phyloP scores from a whole-genome alignment of 2,329 filamentous ascomycete genomes.

The Coniochaeta pulveracea region DNA sequence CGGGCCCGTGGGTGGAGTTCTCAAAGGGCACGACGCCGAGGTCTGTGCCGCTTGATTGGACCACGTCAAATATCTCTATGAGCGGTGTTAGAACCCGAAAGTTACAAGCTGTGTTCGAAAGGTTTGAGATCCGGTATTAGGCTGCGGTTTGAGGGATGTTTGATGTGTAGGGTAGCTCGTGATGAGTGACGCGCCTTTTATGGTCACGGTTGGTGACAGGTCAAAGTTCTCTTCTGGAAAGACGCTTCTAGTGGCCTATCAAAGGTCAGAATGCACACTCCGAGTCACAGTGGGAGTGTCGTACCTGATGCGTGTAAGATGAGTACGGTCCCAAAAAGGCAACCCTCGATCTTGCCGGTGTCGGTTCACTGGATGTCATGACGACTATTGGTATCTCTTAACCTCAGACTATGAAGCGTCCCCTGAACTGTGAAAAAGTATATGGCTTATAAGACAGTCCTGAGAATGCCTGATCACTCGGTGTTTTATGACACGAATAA shows the following conservation, averaged over 20 bases:
- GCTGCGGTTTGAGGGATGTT: no score
- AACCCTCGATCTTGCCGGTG: conserved; percentile 6
- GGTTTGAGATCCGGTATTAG: no score
- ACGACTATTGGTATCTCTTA: no score
- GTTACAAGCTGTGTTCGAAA: conserved; percentile 18
- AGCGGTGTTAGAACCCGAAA: neutral
- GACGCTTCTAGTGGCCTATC: conserved; percentile 20
- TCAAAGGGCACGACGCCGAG: conserved; percentile 89
- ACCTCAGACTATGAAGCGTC: no score
- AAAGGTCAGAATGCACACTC: neutral
- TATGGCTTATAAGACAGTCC: no score
- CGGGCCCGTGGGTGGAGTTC: conserved; percentile 89
- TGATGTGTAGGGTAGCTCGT: conserved; percentile 1
- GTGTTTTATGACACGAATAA: no score
- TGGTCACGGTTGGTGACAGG: conserved; percentile 38
- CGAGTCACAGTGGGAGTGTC: neutral
- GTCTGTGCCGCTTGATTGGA: conserved; percentile 52
- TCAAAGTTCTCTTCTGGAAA: conserved; percentile 37
- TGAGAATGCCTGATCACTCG: no score
- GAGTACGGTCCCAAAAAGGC: conserved; percentile 15
- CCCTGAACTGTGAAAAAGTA: no score
- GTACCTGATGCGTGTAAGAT: conserved; percentile 16
- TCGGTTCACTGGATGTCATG: neutral
- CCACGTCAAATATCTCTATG: conserved; percentile 66
- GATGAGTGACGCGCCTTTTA: conserved; percentile 23